Evolutionary conservation across 306 rosid species (phyloP).

Genomic region (Ormosia emarginata): DNA sequence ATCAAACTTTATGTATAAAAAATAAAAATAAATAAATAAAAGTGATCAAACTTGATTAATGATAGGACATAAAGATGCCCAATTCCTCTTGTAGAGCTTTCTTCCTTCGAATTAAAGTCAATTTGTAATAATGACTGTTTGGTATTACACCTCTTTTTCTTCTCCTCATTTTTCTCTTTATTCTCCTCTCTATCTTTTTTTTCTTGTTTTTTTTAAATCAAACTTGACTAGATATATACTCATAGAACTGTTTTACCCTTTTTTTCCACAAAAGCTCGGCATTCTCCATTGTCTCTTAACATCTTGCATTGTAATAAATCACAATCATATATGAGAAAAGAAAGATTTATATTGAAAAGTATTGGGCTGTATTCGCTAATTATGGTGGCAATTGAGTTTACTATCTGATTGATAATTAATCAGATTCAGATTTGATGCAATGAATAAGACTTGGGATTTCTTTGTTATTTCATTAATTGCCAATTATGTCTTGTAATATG

Average conservation of each 20-base stretch:
- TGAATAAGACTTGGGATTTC: background rate
- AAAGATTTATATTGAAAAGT: background rate
- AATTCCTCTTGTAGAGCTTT: background rate
- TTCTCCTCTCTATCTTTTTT: background rate
- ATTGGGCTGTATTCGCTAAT: background rate
- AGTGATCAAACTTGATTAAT: background rate
- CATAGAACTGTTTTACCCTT: background rate
- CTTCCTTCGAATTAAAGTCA: constrained; percentile 33
- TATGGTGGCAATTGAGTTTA: background rate
- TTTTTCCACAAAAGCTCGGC: background rate
- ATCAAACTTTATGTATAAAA: background rate
- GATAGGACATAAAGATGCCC: background rate
- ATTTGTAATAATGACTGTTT: constrained; percentile 14
- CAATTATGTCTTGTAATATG: constrained; percentile 20
- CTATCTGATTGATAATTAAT: background rate
- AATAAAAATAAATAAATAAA: too few species aligned
- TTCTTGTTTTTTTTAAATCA: background rate
- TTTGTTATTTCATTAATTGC: background rate
- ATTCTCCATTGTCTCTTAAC: background rate
- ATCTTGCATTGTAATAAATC: background rate
- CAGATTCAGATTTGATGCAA: constrained; percentile 4
- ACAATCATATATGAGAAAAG: background rate
- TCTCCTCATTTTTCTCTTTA: background rate
- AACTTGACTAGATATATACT: background rate
- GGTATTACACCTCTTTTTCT: background rate